These are phyloP conservation scores for Cicer pinnatifidum DNA, from an alignment of 306 rosid species.

Conservation along the genomic window DNA sequence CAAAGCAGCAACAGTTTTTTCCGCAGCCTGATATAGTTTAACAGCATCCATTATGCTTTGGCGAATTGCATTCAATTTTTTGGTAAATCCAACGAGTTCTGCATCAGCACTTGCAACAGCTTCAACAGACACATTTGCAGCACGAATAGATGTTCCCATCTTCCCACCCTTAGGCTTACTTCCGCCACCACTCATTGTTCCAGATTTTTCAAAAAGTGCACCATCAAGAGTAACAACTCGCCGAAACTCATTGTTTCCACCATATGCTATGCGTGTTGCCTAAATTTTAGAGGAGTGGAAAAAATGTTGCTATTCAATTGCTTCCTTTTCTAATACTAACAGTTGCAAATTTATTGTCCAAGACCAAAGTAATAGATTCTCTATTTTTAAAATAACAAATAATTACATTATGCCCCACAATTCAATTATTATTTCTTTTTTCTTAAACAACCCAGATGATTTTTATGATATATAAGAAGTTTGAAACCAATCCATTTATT, in stretches of 20 bases:
- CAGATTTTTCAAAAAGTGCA: slow-evolving; percentile 84
- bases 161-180: slow-evolving; percentile 91
- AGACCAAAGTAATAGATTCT: slow-evolving; percentile 9
- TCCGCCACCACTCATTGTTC: slow-evolving; percentile 98
- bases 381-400: slow-evolving; percentile 11
- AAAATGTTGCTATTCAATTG: slow-evolving; percentile 34
- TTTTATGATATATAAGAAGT: slow-evolving; percentile 4
- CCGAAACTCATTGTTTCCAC: slow-evolving; percentile 65
- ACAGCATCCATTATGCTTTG: slow-evolving; percentile 64
- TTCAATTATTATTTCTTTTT: not conserved
- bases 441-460: not conserved
- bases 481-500: slow-evolving; percentile 15
- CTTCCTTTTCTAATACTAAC: slow-evolving; percentile 20
- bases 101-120: slow-evolving; percentile 76
- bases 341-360: slow-evolving; percentile 3
- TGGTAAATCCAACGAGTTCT: slow-evolving; percentile 60
- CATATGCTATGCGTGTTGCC: slow-evolving; percentile 88
- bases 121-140: slow-evolving; percentile 78
- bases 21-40: slow-evolving; percentile 69
- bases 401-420: not conserved
- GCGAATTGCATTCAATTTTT: slow-evolving; percentile 63
- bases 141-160: slow-evolving; percentile 91
- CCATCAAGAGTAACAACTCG: slow-evolving; percentile 97
- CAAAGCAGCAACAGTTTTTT: slow-evolving; percentile 61
- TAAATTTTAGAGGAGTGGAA: slow-evolving; percentile 44